Evolutionary conservation across 1,139 yeast species (phyloP), one percentile per base, ranked within the genome.

Genomic region (Nakaseomyces delphensis): DNA sequence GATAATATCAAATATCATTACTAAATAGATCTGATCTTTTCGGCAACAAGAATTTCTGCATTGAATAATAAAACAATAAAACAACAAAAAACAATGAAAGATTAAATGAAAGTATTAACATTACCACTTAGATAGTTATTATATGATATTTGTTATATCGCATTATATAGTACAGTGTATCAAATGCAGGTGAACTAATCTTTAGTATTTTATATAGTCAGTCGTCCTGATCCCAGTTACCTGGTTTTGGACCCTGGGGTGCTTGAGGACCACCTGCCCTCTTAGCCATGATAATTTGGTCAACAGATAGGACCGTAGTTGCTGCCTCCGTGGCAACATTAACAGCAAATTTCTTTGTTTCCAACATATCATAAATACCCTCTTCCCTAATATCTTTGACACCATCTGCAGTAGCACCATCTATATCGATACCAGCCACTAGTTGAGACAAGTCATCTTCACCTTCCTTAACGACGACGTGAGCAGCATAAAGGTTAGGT

Each of bases 141-240:
- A 31, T 16, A 19, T 7, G 23, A 18, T 16, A 31, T 33, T 20
- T n/a, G 3, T n/a, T 4, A 15, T 20, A 21, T 20, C 37, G 5
- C n/a, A 20, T 33, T 33, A n/a, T 33, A 33, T 33, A 21, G 8
- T 33, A 33, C 37, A 33, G 16, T 33, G 27, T 33, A 21, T 20
- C 11, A 13, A 20, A 33, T 33, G 37, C 37, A 10, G 5, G 18
- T 20, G 18, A 20, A 20, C 3, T n/a, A 4, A n/a, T n/a, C 2
- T n/a, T 20, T 20, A 11, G 8, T 32, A 21, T 10, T 25, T 25
- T 25, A 25, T 25, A 11, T 25, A 25, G 4, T 25, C 69, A 86
- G 67, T 87, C 96, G 47, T 76, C 97, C 66, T 83, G 95, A 62
- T 89, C 98, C 98, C 98, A 89, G 69, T 89, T 89, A 46, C 96